These are phyloP conservation scores for Psidium friedrichsthalianum DNA, from an alignment of 345 rosid genomes.

Conservation along the genomic window DNA sequence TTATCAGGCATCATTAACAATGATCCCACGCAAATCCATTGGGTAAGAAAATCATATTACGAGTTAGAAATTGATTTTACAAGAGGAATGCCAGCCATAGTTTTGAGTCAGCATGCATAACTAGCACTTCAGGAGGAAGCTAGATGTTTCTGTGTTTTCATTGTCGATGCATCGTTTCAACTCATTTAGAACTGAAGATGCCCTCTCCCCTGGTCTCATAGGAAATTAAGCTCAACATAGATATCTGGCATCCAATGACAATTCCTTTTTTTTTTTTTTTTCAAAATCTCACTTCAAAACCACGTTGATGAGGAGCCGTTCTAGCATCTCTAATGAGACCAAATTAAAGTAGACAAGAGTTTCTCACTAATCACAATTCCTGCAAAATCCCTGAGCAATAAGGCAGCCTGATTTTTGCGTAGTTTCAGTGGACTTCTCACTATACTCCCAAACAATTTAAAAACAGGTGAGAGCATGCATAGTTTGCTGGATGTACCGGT, in stretches of 20 bases:
- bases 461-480: neutral
- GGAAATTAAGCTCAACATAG: neutral
- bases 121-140: neutral
- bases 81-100: neutral
- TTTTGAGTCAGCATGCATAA: neutral
- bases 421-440: neutral
- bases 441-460: neutral
- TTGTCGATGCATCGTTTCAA: neutral
- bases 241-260: neutral
- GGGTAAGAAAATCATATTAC: rapidly evolving
- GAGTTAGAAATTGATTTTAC: neutral
- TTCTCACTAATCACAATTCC: neutral
- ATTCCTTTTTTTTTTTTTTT: neutral
- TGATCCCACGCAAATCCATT: rapidly evolving
- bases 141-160: rapidly evolving
- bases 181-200: neutral
- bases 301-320: rapidly evolving
- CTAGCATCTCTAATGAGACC: rapidly evolving
- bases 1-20: neutral
- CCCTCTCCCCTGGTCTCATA: neutral
- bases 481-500: neutral
- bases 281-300: rapidly evolving
- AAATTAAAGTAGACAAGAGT: neutral
- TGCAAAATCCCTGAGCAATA: neutral
- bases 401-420: neutral